A percentile compares a stretch with the other conserved stretches of the same genome.
These are phyloP conservation scores for Phellinidium pouzarii DNA, from an alignment of 1,284 basidiomycete species.

Conservation along the genomic window DNA sequence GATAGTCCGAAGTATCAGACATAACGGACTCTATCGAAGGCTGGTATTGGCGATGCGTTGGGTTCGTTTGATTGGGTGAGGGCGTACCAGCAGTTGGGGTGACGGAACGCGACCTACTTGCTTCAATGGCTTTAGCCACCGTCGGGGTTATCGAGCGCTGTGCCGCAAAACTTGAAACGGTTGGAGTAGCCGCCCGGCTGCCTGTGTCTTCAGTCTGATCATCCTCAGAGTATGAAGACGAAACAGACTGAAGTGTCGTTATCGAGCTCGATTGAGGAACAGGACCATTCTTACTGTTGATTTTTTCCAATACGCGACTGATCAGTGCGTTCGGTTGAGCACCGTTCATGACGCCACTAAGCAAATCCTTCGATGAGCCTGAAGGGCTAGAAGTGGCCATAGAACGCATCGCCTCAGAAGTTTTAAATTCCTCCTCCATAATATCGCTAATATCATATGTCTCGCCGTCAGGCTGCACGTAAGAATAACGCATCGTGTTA, in stretches of 20 bases:
- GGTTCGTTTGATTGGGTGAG: constrained; percentile 31
- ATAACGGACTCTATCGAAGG: constrained; percentile 59
- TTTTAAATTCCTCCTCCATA: constrained; percentile 74
- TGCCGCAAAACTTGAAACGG: constrained; percentile 28
- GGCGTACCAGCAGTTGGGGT: constrained; percentile 33
- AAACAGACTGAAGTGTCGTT: constrained; percentile 30
- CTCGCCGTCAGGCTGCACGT: constrained; percentile 80
- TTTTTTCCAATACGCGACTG: constrained; percentile 19
- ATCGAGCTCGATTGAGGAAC: constrained; percentile 16
- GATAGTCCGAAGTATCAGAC: constrained; percentile 53
- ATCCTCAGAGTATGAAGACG: constrained; percentile 55
- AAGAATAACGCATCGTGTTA: constrained; percentile 84
- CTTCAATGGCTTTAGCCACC: constrained; percentile 23
- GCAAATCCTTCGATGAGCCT: constrained; percentile 13
- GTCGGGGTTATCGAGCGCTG: constrained; percentile 30
- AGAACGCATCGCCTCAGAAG: constrained; percentile 23
- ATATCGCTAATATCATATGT: constrained; percentile 90
- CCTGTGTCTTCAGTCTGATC: constrained; percentile 32
- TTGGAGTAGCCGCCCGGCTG: constrained; percentile 35
- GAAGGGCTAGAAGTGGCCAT: constrained; percentile 20
- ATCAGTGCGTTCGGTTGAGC: constrained; percentile 16
- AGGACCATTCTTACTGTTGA: constrained; percentile 22
- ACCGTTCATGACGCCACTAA: constrained; percentile 16
- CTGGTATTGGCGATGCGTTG: constrained; percentile 36
- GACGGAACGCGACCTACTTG: constrained; percentile 29